These are phyloP conservation scores for Phascolomyces articulosus DNA, from an alignment of 371 early-diverging fungal species.

Conservation along the genomic window DNA sequence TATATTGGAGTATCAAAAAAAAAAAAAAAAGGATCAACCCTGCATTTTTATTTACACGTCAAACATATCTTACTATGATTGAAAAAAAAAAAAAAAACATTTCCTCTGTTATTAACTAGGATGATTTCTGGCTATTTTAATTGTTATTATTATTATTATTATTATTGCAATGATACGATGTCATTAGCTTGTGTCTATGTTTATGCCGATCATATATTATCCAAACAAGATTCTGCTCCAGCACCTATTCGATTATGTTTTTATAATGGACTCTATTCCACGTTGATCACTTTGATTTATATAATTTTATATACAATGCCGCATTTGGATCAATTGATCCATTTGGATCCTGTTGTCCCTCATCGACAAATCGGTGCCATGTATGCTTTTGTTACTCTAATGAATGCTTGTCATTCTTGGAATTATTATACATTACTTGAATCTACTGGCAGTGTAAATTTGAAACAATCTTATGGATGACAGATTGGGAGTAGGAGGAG, in stretches of 20 bases:
- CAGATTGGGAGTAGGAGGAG: constrained; percentile 2
- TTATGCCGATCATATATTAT: constrained; percentile 54
- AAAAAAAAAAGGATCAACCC: neutral
- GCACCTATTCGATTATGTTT: constrained; percentile 50
- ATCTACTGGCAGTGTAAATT: constrained; percentile 53
- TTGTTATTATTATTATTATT: neutral
- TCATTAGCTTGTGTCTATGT: constrained; percentile 50
- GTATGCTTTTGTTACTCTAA: constrained; percentile 30
- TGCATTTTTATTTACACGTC: neutral
- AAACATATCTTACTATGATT: no score
- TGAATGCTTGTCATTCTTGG: constrained; percentile 48
- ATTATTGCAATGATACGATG: neutral
- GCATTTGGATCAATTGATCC: constrained; percentile 36
- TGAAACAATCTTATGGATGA: constrained; percentile 6
- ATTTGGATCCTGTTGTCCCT: constrained; percentile 23
- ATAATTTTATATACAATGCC: constrained; percentile 53
- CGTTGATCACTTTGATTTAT: constrained; percentile 42
- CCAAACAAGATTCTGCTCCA: constrained; percentile 42
- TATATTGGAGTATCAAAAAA: no score
- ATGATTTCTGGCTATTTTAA: no score
- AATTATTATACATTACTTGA: constrained; percentile 53
- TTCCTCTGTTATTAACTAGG: no score
- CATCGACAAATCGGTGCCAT: constrained; percentile 17
- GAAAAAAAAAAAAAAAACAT: no score
- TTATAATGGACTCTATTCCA: constrained; percentile 54